These are phyloP conservation scores for Hygrophoropsis aurantiaca DNA, from an alignment of 768 basidiomycete species.

Conservation along the genomic window DNA sequence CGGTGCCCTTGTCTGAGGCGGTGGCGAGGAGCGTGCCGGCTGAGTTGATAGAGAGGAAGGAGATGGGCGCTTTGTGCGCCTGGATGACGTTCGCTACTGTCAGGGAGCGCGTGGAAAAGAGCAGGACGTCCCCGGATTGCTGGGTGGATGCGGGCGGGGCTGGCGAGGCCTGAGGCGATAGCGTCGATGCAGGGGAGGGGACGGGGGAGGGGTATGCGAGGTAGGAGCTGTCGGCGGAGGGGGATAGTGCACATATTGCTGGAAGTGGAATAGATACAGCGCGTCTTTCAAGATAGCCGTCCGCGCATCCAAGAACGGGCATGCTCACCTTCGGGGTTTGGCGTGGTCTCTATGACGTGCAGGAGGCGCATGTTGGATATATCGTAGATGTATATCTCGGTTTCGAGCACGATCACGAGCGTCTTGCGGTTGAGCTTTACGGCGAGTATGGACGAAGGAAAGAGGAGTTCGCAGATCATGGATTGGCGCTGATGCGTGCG, in stretches of 20 bases:
- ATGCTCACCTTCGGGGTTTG: conserved; percentile 85
- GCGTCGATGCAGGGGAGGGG: conserved; percentile 72
- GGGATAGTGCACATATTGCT: conserved; percentile 95
- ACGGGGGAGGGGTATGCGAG: conserved; percentile 96
- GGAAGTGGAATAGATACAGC: too few relatives aligned
- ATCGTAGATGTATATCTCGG: conserved; percentile 99
- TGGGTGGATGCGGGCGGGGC: conserved; percentile 38
- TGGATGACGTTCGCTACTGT: conserved; percentile 95
- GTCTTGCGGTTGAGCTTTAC: conserved; percentile 98
- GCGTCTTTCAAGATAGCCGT: background rate
- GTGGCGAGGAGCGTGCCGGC: conserved; percentile 91
- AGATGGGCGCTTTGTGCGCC: conserved; percentile 93
- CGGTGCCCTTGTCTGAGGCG: conserved; percentile 92
- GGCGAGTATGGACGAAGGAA: conserved; percentile 94
- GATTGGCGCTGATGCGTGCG: conserved; percentile 73
- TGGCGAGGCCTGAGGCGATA: conserved; percentile 40
- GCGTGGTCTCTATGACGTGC: conserved; percentile 95
- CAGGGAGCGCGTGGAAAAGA: conserved; percentile 91
- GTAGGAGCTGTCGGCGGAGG: conserved; percentile 89
- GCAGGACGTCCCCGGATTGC: conserved; percentile 83
- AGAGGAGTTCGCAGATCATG: conserved; percentile 97
- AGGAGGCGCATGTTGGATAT: conserved; percentile 97
- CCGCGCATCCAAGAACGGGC: background rate
- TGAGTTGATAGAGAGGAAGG: conserved; percentile 81
- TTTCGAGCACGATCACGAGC: conserved; percentile 92